phyloP scores from a whole-genome alignment of 179 eudicot genomes.

The Silene noctiflora region DNA sequence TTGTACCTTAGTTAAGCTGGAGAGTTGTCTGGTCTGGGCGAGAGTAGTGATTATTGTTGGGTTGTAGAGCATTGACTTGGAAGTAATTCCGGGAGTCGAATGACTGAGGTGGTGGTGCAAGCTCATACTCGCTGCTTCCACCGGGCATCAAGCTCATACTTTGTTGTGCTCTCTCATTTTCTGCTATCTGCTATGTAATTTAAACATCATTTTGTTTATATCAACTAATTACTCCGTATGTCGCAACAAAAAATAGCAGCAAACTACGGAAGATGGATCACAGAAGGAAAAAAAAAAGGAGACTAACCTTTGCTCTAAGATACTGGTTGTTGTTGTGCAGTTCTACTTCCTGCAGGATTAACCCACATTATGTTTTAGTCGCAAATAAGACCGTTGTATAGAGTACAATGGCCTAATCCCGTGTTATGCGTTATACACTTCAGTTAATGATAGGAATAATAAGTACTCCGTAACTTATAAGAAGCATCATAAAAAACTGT shows the following conservation, averaged over 20 bases:
- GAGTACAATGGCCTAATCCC: too few relatives aligned
- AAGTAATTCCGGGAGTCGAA: constrained; percentile 71
- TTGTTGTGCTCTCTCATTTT: constrained; percentile 83
- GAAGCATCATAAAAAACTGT: too few relatives aligned
- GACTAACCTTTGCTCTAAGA: constrained; percentile 78
- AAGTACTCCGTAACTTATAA: too few relatives aligned
- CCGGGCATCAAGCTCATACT: constrained; percentile 90
- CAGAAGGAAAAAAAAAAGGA: not conserved
- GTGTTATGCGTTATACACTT: too few relatives aligned
- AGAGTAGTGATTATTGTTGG: constrained; percentile 51
- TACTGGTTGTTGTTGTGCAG: constrained; percentile 85
- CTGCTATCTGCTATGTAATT: constrained; percentile 54
- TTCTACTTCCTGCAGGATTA: constrained; percentile 67
- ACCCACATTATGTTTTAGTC: too few relatives aligned
- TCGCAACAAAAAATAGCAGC: too few relatives aligned
- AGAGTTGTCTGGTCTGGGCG: constrained; percentile 74
- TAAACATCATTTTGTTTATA: not conserved
- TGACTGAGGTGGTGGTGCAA: constrained; percentile 52
- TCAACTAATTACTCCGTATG: not conserved
- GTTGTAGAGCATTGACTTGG: constrained; percentile 70
- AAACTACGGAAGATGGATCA: too few relatives aligned
- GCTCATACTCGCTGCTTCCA: constrained; percentile 45
- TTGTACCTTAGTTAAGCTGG: constrained; percentile 61
- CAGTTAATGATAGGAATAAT: too few relatives aligned
- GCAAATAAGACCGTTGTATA: too few relatives aligned